Base-by-base conservation (phyloP, 1,139 yeast species). In the Yamadazyma buinensis region DNA sequence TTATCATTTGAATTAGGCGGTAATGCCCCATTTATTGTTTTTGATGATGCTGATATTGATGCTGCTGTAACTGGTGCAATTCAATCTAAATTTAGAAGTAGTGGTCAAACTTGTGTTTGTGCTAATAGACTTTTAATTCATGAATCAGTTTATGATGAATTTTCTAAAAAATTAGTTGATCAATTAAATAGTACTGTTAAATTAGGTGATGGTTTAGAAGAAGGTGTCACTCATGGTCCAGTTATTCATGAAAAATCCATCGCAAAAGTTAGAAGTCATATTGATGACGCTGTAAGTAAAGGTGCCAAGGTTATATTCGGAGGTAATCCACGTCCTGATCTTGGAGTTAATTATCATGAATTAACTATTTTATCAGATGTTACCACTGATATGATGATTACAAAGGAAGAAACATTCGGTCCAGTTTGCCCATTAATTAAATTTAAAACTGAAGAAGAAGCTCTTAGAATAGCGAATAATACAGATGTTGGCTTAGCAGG, bases 91-190 rank as follows among this genome's bases (percentile, higher is more conserved):
- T 82, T 55, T 64, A 80, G 66, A 68, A 80, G 65, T 68, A 83
- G 73, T 77, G 97, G 97, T 24, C 96, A 88, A 59, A 82, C 88
- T 30, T 88, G 97, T 65, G 82, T 94, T 29, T 87, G 95, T 36
- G 86, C 90, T 35, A 87, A 92, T 42, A 72, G 96, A 44, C 71
- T 87, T 21, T 84, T 81, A 47, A 83, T 86, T 19, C 90, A 86
- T 46, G 86, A 78, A 41, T 55, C 69, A 3, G 61, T 86, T 25
- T 84, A 84, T 55, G 94, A 86, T 40, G 68, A 75, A 50, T 72
- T 72, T 48, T 48, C 63, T 28, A 38, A 45, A 12, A 60, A 52
- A 37, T 55, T 71, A 32, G 76, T 78, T 6, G 69, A 57, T 1
- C 70, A 73, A 41, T 82, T 87, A 19, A 50, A 61, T 10, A 52